phyloP scores from a whole-genome alignment of 2,329 filamentous ascomycete species.

The Ophiostoma triangulosporum region DNA sequence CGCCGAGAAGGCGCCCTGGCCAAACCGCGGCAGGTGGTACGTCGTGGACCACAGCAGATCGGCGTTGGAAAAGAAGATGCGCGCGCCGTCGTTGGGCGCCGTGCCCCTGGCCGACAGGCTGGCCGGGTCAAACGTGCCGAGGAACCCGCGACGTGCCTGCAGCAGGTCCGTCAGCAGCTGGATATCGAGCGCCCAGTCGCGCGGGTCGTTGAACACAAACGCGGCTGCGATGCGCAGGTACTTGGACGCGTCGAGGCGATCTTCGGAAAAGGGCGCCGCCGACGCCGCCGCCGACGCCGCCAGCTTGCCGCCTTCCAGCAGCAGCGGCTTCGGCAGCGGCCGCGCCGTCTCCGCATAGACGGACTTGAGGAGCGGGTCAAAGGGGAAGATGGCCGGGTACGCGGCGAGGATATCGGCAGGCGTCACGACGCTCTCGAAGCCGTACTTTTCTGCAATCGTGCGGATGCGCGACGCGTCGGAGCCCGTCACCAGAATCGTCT shows the following conservation, averaged over 20 bases:
- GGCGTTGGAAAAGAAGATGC: conserved; percentile 81
- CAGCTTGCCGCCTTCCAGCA: conserved; percentile 26
- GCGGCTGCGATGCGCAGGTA: conserved; percentile 59
- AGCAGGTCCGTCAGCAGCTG: conserved; percentile 76
- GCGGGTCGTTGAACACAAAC: conserved; percentile 88
- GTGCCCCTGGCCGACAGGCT: conserved; percentile 35
- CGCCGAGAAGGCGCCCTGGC: conserved; percentile 80
- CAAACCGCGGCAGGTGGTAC: conserved; percentile 74
- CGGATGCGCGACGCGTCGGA: conserved; percentile 55
- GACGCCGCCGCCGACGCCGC: conserved; percentile 11
- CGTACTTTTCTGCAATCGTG: conserved; percentile 61
- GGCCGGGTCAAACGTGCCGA: conserved; percentile 60
- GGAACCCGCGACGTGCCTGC: conserved; percentile 60
- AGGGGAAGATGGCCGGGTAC: conserved; percentile 70
- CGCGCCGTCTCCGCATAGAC: conserved; percentile 47
- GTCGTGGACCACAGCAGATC: conserved; percentile 82
- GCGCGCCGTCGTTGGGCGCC: conserved; percentile 55
- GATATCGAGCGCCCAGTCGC: conserved; percentile 87
- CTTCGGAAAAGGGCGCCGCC: background rate
- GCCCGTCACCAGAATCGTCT: conserved; percentile 63
- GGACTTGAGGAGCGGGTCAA: conserved; percentile 51
- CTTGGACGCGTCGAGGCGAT: conserved; percentile 35
- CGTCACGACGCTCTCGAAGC: conserved; percentile 70
- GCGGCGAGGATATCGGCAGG: conserved; percentile 70
- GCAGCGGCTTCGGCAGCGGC: conserved; percentile 36